Percentiles rank a stretch among this genome's conserved stretches.
Conservation (phyloP, 148 eudicot genomes). For the Nyssa sinensis region DNA sequence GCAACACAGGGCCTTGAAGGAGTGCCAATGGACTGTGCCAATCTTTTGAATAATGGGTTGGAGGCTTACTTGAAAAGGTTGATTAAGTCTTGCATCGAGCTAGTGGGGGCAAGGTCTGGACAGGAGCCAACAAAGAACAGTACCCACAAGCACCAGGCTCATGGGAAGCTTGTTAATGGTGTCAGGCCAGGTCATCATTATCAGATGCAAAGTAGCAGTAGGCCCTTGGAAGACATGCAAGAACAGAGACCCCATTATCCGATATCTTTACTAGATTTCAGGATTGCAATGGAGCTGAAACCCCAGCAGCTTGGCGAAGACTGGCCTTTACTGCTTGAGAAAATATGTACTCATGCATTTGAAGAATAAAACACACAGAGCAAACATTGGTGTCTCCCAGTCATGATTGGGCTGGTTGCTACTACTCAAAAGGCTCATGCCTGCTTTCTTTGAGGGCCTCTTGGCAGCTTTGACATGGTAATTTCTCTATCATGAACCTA, state of each 20-base stretch:
- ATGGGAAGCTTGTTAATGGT: constrained; percentile 46
- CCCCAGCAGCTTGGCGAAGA: constrained; percentile 66
- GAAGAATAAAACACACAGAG: constrained; percentile 36
- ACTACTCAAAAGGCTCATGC: constrained; percentile 19
- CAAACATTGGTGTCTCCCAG: constrained; percentile 10
- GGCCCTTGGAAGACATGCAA: constrained; percentile 26
- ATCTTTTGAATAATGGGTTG: constrained; percentile 44
- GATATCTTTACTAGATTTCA: constrained; percentile 54
- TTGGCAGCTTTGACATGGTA: constrained; percentile 1
- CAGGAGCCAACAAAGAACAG: constrained; percentile 23
- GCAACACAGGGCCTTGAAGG: constrained; percentile 46
- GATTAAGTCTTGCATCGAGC: constrained; percentile 41
- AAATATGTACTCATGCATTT: constrained; percentile 41
- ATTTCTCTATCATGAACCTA: constrained; percentile 17
- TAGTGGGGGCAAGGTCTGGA: constrained; percentile 42
- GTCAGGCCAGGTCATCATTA: constrained; percentile 35
- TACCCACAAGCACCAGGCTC: constrained; percentile 27
- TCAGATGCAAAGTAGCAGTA: constrained; percentile 32
- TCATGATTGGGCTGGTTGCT: constrained; percentile 7
- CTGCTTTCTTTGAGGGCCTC: neutral
- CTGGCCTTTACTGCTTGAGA: constrained; percentile 58
- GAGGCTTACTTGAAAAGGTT: constrained; percentile 54
- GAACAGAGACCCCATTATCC: constrained; percentile 32
- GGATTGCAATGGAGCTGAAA: constrained; percentile 61
- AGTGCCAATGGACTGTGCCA: constrained; percentile 43